Conservation (phyloP, 108 stramenopile genomes). For the Fragilariopsis cylindrus region DNA sequence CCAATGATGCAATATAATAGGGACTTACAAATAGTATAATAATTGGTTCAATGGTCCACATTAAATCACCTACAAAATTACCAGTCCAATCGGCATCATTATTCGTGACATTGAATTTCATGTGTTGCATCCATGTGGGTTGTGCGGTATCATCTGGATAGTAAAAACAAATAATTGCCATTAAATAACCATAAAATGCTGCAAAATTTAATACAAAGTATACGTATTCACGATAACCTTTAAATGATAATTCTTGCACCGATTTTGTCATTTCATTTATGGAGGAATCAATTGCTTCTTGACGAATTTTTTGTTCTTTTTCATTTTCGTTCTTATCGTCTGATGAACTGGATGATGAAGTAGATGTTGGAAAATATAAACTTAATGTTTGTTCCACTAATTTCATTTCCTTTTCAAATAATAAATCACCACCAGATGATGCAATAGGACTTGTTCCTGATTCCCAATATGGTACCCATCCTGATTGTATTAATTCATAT, state of each 20-base stretch:
- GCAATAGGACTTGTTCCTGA: conserved; percentile 9
- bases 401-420: conserved; percentile 24
- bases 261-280: conserved; percentile 27
- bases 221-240: conserved; percentile 77
- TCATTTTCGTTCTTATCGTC: conserved; percentile 33
- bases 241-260: conserved; percentile 25
- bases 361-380: not conserved
- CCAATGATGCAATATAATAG: not conserved
- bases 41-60: conserved; percentile 88
- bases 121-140: conserved; percentile 41
- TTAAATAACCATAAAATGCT: conserved; percentile 82
- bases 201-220: conserved; percentile 82
- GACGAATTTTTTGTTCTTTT: conserved; percentile 29
- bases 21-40: conserved; percentile 61
- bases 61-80: conserved; percentile 86
- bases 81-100: conserved; percentile 80
- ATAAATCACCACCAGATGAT: not conserved
- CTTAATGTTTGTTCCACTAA: conserved; percentile 31
- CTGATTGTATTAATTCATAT: conserved; percentile 31
- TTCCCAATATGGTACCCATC: conserved; percentile 73
- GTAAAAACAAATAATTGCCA: conserved; percentile 65
- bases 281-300: conserved; percentile 25
- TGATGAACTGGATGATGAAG: not conserved
- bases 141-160: conserved; percentile 56
- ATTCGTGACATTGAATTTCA: conserved; percentile 61